Base-by-base conservation (phyloP, 1,284 basidiomycete genomes). In the Ganoderma lucidum region DNA sequence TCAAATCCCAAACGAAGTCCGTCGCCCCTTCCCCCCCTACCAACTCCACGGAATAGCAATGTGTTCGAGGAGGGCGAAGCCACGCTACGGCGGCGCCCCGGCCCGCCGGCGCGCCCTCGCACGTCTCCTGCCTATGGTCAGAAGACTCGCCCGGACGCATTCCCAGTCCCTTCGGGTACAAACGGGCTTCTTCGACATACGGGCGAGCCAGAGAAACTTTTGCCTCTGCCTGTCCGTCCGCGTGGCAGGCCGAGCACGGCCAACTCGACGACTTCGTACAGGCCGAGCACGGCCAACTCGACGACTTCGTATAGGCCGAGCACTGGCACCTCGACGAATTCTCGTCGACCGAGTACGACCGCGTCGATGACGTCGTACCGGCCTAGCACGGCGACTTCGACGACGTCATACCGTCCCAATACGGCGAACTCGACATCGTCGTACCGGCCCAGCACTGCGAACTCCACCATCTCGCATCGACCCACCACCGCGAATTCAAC, bases 221-320 rank as follows among this genome's bases (percentile, higher is more conserved):
- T 51, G 39, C 59, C 59, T 41, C 39, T 41, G 39, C 37, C 59
- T 15, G 39, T 41, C 39, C 37, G 59, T 4, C 39, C 58, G 45
- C 65, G 37, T 55, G 62, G 60, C 51, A 44, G 37, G 59, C 39
- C 65, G 51, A 65, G 59, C n/a, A 23, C 69, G 30, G 41, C 48
- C 39, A 42, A 35, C 35, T 35, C 35, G 35, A 35, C 35, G 4
- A 35, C 35, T 3, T 35, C 35, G 35, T 35, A 35, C 8, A 35
- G 35, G 35, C 35, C 35, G 35, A 35, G 35, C 8, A 35, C 35
- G 8, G 35, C 4, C 35, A 35, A 30, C 2, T 42, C 56, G 58
- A 56, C 68, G 32, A 48, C 63, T 8, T 63, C 58, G 19, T 23
- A 48, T 48, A n/a, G 45, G n/a, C 45, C n/a, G 48, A 62, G 58